A percentile compares a stretch with the other conserved stretches of the same genome.
Conservation (phyloP, 2,329 filamentous ascomycete species). For the Hymenoscyphus albidus region DNA sequence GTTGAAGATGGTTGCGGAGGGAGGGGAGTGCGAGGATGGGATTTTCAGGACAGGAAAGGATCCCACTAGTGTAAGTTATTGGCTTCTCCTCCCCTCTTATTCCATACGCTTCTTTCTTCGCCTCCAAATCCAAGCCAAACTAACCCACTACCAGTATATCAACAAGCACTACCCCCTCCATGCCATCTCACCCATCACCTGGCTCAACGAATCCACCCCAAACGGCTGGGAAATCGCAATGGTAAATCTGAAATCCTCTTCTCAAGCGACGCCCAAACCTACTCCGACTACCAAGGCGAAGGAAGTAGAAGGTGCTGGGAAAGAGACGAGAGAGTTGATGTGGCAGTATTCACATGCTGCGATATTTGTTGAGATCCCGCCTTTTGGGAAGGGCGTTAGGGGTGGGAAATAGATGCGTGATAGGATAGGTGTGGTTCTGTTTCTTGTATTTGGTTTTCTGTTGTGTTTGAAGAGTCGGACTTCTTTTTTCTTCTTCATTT, state of each 20-base stretch:
- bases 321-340: slow-evolving; percentile 11
- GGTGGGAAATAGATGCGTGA: neutral
- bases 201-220: slow-evolving; percentile 15
- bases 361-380: slow-evolving; percentile 18
- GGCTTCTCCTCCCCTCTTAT: neutral
- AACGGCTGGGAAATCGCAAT: slow-evolving; percentile 17
- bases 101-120: neutral
- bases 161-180: slow-evolving; percentile 16
- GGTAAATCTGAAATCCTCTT: slow-evolving; percentile 11
- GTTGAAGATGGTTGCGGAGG: slow-evolving; percentile 14
- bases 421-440: neutral
- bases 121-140: neutral
- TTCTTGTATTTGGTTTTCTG: neutral
- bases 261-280: neutral
- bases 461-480: neutral
- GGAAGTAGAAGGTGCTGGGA: neutral
- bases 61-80: slow-evolving; percentile 11
- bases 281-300: neutral
- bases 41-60: slow-evolving; percentile 11
- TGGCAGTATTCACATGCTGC: slow-evolving; percentile 21
- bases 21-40: neutral
- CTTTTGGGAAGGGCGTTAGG: slow-evolving; percentile 1
- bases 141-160: slow-evolving; percentile 8
- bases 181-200: slow-evolving; percentile 6
- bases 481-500: neutral